A percentile compares a stretch with the other conserved stretches of the same genome.
phyloP scores from a whole-genome alignment of 2,329 filamentous ascomycete species.

The Drechmeria coniospora region DNA sequence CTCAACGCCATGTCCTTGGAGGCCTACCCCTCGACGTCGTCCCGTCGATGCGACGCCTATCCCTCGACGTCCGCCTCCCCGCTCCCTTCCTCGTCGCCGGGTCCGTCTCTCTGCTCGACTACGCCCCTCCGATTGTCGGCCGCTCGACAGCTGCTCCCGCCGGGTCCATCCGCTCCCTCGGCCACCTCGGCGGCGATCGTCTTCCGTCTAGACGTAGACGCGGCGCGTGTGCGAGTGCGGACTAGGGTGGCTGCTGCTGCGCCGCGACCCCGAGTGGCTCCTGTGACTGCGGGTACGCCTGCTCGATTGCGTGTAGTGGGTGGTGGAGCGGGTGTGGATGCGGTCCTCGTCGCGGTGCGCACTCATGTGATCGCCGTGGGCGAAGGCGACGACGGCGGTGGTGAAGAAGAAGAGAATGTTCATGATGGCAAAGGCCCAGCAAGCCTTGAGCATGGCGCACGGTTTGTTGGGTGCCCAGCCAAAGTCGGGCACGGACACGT shows the following conservation, averaged over 20 bases:
- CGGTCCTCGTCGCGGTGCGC: slow-evolving; percentile 18
- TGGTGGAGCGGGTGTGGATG: slow-evolving; percentile 11
- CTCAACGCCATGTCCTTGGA: no score
- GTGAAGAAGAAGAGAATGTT: slow-evolving; percentile 67
- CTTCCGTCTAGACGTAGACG: slow-evolving; percentile 29
- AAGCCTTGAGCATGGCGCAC: slow-evolving; percentile 84
- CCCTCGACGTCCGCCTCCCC: no score
- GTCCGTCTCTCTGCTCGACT: no score
- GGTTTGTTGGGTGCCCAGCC: slow-evolving; percentile 51
- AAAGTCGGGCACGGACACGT: slow-evolving; percentile 41
- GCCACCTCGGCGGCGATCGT: neutral
- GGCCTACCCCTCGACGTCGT: no score
- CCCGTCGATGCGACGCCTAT: no score
- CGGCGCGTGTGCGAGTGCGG: slow-evolving; percentile 33
- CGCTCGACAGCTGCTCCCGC: no score
- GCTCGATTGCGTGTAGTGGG: slow-evolving; percentile 20
- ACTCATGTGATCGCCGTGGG: slow-evolving; percentile 37
- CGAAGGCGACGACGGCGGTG: slow-evolving; percentile 55
- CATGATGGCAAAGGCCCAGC: slow-evolving; percentile 83
- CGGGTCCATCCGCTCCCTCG: neutral
- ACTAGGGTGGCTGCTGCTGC: slow-evolving; percentile 25
- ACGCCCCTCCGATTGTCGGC: no score
- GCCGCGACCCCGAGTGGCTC: slow-evolving; percentile 20
- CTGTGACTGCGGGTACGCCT: slow-evolving; percentile 26
- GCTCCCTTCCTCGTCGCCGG: no score